phyloP scores from a whole-genome alignment of 192 early-diverging fungal genomes.

The Coemansia sp. region DNA sequence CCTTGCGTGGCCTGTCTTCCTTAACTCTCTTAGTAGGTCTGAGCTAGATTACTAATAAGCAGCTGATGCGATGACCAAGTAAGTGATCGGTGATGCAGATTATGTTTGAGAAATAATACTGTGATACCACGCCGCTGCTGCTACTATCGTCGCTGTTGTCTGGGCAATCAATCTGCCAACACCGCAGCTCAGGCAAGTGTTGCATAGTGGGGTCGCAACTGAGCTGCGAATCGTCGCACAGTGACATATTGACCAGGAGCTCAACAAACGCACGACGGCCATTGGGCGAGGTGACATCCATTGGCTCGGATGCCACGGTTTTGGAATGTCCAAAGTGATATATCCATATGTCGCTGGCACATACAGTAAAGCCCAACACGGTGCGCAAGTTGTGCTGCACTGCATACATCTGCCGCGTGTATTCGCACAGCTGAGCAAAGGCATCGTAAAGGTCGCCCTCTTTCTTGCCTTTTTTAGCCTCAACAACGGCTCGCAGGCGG shows the following conservation, averaged over 20 bases:
- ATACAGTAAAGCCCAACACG: constrained; percentile 9
- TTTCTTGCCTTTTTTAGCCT: not conserved
- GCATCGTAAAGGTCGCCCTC: not conserved
- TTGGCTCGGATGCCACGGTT: not conserved
- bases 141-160: not conserved
- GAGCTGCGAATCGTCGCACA: constrained; percentile 10
- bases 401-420: not conserved
- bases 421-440: not conserved
- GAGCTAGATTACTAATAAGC: too few relatives aligned
- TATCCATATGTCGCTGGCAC: not conserved
- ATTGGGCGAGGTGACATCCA: not conserved
- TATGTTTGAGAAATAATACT: not conserved
- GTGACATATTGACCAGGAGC: constrained; percentile 12
- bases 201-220: not conserved
- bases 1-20: not conserved
- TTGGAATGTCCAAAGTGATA: not conserved
- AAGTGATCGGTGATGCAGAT: not conserved
- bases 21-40: too few relatives aligned
- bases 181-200: not conserved
- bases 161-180: not conserved
- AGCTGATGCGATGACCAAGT: constrained; percentile 6
- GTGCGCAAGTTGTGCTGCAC: not conserved
- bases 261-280: not conserved
- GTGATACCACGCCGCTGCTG: too few relatives aligned
- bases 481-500: not conserved